Evolutionary conservation across 148 eudicot genomes (phyloP), one percentile per base, ranked within the genome.

Genomic region (Cornus controversa): DNA sequence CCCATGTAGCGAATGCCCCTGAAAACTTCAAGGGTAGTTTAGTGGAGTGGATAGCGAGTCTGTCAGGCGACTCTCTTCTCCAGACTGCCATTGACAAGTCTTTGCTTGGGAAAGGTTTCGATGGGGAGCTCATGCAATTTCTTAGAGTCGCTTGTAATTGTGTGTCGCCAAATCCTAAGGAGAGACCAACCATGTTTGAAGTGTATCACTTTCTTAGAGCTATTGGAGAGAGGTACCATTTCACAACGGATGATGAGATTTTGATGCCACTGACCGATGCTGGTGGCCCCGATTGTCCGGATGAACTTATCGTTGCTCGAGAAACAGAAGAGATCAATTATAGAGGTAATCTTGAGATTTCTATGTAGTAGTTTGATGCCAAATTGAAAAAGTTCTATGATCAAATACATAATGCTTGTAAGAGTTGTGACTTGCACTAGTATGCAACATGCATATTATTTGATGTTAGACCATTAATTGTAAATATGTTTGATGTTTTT

Each of bases 141-240:
- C 69, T 85, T 16, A 85, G 45, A 62, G 75, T 87, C 40, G 90
- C 88, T 40, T 76, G 83, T 64, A 85, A 81, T 18, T 87, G 88
- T 74, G 88, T 85, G n/a, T 71, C 80, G 18, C 60, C 64, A 28
- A 67, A 15, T 36, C 82, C 86, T 10, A 87, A 85, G 67, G 88
- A 87, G 76, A 81, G 90, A 64, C 88, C 90, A 50, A 80, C 86
- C 47, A 87, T 87, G 90, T 85, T 87, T 79, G 90, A 87, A 79
- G 88, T 87, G 47, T 80, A 82, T 53, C 88, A 87, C 40, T 71
- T 87, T n/a, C 67, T 87, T 23, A 58, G 83, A 78, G 86, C 90
- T 72, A 79, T 87, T 54, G 90, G 90, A 0, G 81, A 85, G 66
- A 78, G 74, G 10, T 87, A 87, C 77, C 81, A 87, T 63, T 87